Evolutionary conservation across 768 basidiomycete genomes (phyloP).

Genomic region (Suillus clintonianus): DNA sequence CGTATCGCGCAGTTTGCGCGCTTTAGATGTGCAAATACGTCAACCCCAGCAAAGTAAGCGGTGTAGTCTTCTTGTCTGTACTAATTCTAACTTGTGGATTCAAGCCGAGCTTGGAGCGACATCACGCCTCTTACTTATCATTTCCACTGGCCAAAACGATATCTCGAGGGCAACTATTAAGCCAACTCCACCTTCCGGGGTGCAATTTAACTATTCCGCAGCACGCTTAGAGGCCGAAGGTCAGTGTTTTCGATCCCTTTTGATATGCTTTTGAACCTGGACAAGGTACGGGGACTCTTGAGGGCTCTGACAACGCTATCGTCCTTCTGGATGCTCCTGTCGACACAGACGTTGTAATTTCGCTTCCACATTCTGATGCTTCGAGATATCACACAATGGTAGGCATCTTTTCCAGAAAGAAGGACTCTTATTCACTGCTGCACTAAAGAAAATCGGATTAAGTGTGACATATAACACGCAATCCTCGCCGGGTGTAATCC

Average conservation of each 20-base stretch:
- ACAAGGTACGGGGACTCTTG: conserved; percentile 29
- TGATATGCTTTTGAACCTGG: conserved; percentile 13
- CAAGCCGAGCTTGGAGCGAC: conserved; percentile 68
- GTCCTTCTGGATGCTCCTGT: conserved; percentile 49
- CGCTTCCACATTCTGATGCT: conserved; percentile 67
- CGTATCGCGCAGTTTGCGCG: conserved; percentile 62
- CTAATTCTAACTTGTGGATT: conserved; percentile 11
- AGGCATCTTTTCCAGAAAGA: conserved; percentile 22
- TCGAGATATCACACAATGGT: conserved; percentile 66
- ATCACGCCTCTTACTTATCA: conserved; percentile 51
- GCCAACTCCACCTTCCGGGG: conserved; percentile 55
- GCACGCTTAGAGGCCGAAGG: conserved; percentile 40
- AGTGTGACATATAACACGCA: conserved; percentile 68
- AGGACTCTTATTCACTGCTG: conserved; percentile 4
- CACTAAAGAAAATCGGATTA: conserved; percentile 63
- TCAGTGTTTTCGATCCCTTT: conserved; percentile 13
- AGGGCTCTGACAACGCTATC: conserved; percentile 45
- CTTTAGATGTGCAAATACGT: conserved; percentile 62
- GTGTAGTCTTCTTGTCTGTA: conserved; percentile 18
- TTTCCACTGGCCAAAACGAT: conserved; percentile 73
- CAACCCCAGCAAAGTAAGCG: conserved; percentile 48
- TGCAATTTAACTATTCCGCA: conserved; percentile 46
- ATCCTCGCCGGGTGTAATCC: conserved; percentile 49
- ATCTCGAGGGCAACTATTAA: conserved; percentile 55
- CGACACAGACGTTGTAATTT: conserved; percentile 47